Base-by-base conservation (phyloP, 2,329 filamentous ascomycete genomes). In the Stachybotrys echinatus region DNA sequence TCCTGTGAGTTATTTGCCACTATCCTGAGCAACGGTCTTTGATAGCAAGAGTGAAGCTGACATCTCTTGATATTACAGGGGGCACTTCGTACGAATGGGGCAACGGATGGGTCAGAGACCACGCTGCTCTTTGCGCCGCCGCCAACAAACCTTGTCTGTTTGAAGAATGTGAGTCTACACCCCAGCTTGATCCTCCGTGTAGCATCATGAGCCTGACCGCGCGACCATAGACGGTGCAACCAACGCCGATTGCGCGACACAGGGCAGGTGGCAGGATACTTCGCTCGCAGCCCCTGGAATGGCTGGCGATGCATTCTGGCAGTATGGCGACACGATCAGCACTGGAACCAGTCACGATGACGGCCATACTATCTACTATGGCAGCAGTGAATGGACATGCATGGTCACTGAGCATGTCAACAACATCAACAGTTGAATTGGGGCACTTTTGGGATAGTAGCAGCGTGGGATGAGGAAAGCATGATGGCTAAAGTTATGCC, bases 261-360 rank as follows among this genome's bases (percentile, higher is more conserved):
- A 85, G 50, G 66, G 68, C 57, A 77, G 84, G 55, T 79, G 69
- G 55, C 55, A 72, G 50, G 47, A 59, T 37, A 61, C 64, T 4
- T 65, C 68, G 5, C 55, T 65, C 6, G 57, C 58, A 7, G 55
- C 61, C 2, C 48, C 48, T 3, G 60, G 69, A 20, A 66, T 68
- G 59, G 65, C 58, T 1, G 66, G 54, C 4, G 70, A 72, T 50
- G 50, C 64, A n/a, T 72, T 70, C 51, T 72, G 69, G 69, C 69
- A 72, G 52, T 65, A 66, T 54, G 69, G 69, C n/a, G 68, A 71
- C 50, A 60, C 56, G 6, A 56, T 72, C 34, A 72, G 71, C 62
- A 65, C 53, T 8, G 74, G 74, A 3, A 64, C 66, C 53, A 67
- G 72, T 1, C 61, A 66, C 44, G 63, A 74, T 48, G 74, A 77